Base-by-base conservation (phyloP, 306 rosid species). In the Prunus fruticosa region DNA sequence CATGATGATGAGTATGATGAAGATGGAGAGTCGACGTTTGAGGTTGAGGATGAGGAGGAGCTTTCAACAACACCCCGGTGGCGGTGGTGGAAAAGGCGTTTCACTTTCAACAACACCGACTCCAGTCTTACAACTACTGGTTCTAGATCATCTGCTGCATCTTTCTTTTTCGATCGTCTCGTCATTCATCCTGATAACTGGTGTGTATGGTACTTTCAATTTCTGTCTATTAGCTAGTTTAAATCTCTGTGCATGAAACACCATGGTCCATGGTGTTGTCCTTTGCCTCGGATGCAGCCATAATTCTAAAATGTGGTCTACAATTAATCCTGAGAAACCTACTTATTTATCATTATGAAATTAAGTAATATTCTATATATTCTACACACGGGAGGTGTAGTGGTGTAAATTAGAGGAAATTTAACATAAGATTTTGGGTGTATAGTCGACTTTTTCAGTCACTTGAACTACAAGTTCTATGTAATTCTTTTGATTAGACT, bases 121-220 rank as follows among this genome's bases (percentile, higher is more conserved):
- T 50, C 67, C 67, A 15, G 20, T 18, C 9, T 30, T 50, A 4
- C 47, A 3, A 54, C 14, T 8, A 62, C 22, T 34, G 66, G 13
- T 50, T 41, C 50, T 47, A 62, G 64, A 54, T 38, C 65, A 13
- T n/a, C 64, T 2, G 10, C 65, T 1, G 43, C 4, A 2, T 34
- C 49, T 32, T 69, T 76, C 5, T 15, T 27, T 72, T 18, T 77
- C 10, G 75, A 50, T 28, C 75, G 77, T 15, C 58, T 79, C 22
- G 79, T 82, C n/a, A 76, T 85, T 67, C 82, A 34, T 62, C 88
- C 86, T 1, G 88, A 82, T 25, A 76, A 72, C 74, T 61, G 86
- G 86, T 84, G 71, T 43, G 52, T n/a, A 1, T 0, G 9, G 61
- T 56, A 56, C 25, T 11, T 56, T 56, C 61, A 56, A 19, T 6